Base-by-base conservation (phyloP, 257 asterid genomes). In the Fraxinus cuspidata region DNA sequence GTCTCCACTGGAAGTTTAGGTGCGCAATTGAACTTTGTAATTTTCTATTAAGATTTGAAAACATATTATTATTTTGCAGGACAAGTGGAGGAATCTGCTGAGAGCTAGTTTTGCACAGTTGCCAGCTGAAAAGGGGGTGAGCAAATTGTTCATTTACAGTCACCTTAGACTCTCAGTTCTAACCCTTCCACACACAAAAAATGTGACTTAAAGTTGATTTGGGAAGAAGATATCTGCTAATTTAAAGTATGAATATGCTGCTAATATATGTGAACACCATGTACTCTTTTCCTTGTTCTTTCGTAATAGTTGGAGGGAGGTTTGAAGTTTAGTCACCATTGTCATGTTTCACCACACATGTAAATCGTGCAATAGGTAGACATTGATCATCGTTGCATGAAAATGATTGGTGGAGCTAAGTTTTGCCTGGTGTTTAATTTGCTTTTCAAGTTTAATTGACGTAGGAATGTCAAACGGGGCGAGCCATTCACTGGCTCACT, bases 71-170 rank as follows among this genome's bases (percentile, higher is more conserved):
- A 6, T 79, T 78, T 51, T 83, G 77, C 92, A 95, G 99, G 99
- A 95, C 84, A 95, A 95, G 86, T 95, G 99, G 99, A 89, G 99
- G 85, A 95, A 95, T 89, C 93, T 95, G 80, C 89, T 95, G 77
- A 89, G 89, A 87, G 97, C 99, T 81, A 95, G 98, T 76, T 80
- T 86, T 86, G 87, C 90, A 21, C 97, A 95, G 75, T 81, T 86
- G 80, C 91, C 96, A 23, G 86, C 91, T 25, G 93, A 87, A 87
- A 85, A 84, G 56, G 90, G 90, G 96, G 98, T 91, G 84, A 91
- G 97, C 82, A 72, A 70, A 73, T 68, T 83, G 60, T 70, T 29
- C 37, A 27, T 34, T 71, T 21, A 23, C 28, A 60, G 31, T 60
- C 38, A 69, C 40, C 40, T 23, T 51, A 5, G 71, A 51, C 60